phyloP scores from a whole-genome alignment of 2,329 filamentous ascomycete genomes.

The Trichoderma atroviride region DNA sequence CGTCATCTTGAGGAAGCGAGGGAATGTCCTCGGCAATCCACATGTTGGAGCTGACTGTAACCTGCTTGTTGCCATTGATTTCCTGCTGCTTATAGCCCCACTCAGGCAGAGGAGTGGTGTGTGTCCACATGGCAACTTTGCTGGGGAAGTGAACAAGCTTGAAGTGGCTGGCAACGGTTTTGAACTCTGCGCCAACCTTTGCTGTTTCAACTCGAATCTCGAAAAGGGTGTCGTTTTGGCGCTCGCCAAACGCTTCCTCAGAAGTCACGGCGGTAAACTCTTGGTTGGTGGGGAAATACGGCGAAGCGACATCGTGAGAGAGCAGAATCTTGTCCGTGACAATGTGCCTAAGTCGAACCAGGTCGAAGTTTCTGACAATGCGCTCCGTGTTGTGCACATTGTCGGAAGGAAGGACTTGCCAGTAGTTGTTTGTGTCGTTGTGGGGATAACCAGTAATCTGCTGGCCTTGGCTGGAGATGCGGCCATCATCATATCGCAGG shows the following conservation, averaged over 20 bases:
- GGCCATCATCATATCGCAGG: constrained; percentile 93
- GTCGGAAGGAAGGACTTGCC: constrained; percentile 80
- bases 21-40: constrained; percentile 93
- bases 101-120: constrained; percentile 90
- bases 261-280: constrained; percentile 85
- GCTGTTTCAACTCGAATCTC: constrained; percentile 88
- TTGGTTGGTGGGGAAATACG: constrained; percentile 95
- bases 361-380: constrained; percentile 77
- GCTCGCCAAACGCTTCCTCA: constrained; percentile 71
- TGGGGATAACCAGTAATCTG: constrained; percentile 97
- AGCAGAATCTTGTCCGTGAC: constrained; percentile 84
- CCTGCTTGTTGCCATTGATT: constrained; percentile 99
- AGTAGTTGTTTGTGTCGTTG: constrained; percentile 98
- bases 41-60: constrained; percentile 84
- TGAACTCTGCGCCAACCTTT: constrained; percentile 81
- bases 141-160: constrained; percentile 93
- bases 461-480: constrained; percentile 95
- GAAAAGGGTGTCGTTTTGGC: constrained; percentile 88
- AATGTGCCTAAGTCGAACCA: constrained; percentile 83
- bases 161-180: constrained; percentile 89
- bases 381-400: constrained; percentile 62
- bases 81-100: constrained; percentile 98
- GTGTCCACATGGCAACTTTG: constrained; percentile 99
- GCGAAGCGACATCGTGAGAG: constrained; percentile 95
- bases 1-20: constrained; percentile 71